Evolutionary conservation across 2,329 filamentous ascomycete genomes (phyloP), one percentile per base, ranked within the genome.

Genomic region (Phaeosphaeria sp.): DNA sequence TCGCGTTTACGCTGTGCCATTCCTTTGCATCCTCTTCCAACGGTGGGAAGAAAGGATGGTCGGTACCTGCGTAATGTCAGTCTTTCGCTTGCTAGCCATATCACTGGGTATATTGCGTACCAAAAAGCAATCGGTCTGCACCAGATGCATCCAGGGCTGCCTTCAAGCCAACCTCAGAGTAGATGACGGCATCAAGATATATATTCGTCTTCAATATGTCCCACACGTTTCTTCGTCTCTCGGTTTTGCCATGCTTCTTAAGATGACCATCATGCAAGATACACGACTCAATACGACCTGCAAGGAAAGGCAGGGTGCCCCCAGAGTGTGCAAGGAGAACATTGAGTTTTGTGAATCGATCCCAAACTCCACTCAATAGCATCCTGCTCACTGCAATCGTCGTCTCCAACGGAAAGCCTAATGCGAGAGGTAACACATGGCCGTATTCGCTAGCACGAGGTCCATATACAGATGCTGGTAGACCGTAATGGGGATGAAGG

Each of bases 321-420:
- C 93, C 93, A 22, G 90, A 93, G 77, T 97, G 93, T 0, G 93
- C 93, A 4, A 97, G 82, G 53, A 97, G 81, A 71, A 97, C 87
- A 21, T 87, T 83, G 60, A 97, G 78, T 9, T 81, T 80, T 0
- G 84, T 85, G 46, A 92, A 90, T 10, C 85, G 83, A 74, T 96
- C 92, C 76, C 95, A 97, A 0, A 96, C 90, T 0, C 92, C 91
- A 0, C 89, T 86, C n/a, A 97, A 81, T 53, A 92, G 88, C 92
- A 97, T 96, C 47, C 93, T 84, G 3, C 91, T 87, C 1, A 97
- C 89, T 0, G 93, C 92, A 66, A 97, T 94, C 1, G 93, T 97
- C 0, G 93, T 97, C 78, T 97, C 93, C 65, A 97, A 86, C 0
- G 93, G 93, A 73, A 97, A 97, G 0, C 93, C 93, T 3, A 97